phyloP scores from a whole-genome alignment of 2,329 filamentous ascomycete species.

The Chaetomium strumarium region DNA sequence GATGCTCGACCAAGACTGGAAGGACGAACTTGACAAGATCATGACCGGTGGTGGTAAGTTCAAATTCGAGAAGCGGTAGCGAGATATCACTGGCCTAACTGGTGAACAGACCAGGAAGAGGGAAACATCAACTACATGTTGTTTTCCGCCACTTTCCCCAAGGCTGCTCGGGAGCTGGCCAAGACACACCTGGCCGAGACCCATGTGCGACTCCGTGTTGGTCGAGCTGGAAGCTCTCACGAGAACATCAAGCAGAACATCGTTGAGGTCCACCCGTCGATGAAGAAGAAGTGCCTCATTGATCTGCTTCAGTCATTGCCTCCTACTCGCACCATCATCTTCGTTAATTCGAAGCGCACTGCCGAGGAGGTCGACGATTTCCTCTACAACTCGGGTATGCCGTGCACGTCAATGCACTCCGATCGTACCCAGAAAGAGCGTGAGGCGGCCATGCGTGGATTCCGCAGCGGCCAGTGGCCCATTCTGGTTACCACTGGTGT shows the following conservation, averaged over 20 bases:
- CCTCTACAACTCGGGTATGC: conserved; percentile 71
- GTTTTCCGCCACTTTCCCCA: conserved; percentile 94
- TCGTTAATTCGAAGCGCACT: conserved; percentile 73
- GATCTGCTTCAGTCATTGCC: conserved; percentile 65
- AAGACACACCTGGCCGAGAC: conserved; percentile 67
- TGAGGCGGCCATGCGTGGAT: conserved; percentile 83
- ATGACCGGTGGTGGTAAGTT: conserved; percentile 72
- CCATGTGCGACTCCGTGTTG: conserved; percentile 76
- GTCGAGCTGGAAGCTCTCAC: conserved; percentile 78
- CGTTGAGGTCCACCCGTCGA: conserved; percentile 55
- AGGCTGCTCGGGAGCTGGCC: conserved; percentile 68
- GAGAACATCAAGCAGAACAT: conserved; percentile 76
- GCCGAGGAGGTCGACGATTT: conserved; percentile 86
- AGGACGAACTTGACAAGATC: conserved; percentile 66
- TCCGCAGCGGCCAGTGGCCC: conserved; percentile 67
- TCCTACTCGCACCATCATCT: conserved; percentile 77
- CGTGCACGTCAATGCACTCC: conserved; percentile 81
- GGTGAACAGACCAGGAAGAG: conserved; percentile 61
- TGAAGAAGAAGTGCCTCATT: conserved; percentile 66
- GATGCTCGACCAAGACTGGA: conserved; percentile 76
- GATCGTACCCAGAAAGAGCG: conserved; percentile 86
- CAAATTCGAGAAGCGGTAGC: not conserved
- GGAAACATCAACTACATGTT: conserved; percentile 67
- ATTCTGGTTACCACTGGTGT: conserved; percentile 85
- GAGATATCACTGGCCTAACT: conserved; percentile 2